Evolutionary conservation across 306 rosid species (phyloP), one percentile per base, ranked within the genome.

Genomic region (Vigna angularis): DNA sequence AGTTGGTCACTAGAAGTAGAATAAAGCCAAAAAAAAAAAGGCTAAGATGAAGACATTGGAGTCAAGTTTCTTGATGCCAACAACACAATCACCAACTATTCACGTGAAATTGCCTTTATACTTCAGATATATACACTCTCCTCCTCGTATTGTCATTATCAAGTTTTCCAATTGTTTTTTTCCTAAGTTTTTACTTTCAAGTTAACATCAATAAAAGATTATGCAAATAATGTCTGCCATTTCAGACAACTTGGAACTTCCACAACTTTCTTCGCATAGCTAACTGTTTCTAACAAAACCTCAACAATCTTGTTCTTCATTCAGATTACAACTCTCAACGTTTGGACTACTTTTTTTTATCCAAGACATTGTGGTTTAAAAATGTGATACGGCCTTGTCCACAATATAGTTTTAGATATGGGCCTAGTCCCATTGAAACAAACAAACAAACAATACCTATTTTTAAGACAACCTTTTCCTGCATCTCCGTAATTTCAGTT

Each of bases 1-100:
- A 8, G 16, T 22, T 11, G 36, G 7, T 56, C 1, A 36, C 4
- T 57, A 56, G 14, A 59, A 75, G n/a, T 49, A 34, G 50, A 44
- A 68, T 67, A 67, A 20, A 9, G 61, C 57, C 76, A 68, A 78
- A 78, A 78, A 78, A 78, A 49, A 76, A 4, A 1, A 20, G 22
- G 22, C 12, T 38, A 26, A 79, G 78, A 72, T 79, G 34, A 20
- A 51, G 73, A 79, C 73, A 72, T 71, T 59, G 71, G 22, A 28
- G 26, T 40, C 22, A 30, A n/a, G 51, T 18, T 76, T 63, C 1
- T 44, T 68, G 82, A 68, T 68, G 76, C 70, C 59, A 68, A 77
- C 75, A 42, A 55, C 68, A 53, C 81, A 77, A 24, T 48, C 59
- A 58, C 48, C 45, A 4, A 34, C 38, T 16, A 15, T 22, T 77